Percentiles rank a stretch among this genome's conserved stretches.
These are phyloP conservation scores for Amanita rubescens DNA, from an alignment of 768 basidiomycete species.

Conservation along the genomic window DNA sequence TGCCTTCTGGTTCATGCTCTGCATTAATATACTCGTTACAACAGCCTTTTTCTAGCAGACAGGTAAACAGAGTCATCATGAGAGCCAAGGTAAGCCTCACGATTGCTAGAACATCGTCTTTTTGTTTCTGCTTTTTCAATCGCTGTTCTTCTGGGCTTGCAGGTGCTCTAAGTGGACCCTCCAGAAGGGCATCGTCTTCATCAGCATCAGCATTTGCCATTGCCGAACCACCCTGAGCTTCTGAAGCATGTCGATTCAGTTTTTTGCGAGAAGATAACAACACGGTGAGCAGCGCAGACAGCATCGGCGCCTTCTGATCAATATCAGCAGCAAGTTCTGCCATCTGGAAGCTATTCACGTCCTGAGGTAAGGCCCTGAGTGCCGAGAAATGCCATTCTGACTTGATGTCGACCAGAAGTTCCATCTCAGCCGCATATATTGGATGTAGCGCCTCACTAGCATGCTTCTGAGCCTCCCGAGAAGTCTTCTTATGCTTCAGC, in stretches of 20 bases:
- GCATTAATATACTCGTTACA: constrained; percentile 7
- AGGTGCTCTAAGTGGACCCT: not conserved
- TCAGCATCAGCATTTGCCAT: too few relatives aligned
- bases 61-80: not conserved
- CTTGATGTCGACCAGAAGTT: not conserved
- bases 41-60: constrained; percentile 16
- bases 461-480: not conserved
- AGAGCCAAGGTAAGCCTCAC: not conserved
- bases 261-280: not conserved
- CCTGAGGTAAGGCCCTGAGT: not conserved
- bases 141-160: not conserved
- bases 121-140: not conserved
- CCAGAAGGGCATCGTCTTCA: not conserved
- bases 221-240: too few relatives aligned
- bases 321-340: not conserved
- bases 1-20: constrained; percentile 18
- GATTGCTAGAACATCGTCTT: not conserved
- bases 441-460: not conserved
- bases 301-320: not conserved
- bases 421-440: not conserved
- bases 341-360: not conserved
- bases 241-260: not conserved
- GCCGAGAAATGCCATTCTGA: not conserved
- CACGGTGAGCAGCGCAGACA: not conserved
- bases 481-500: not conserved